A percentile compares a stretch with the other conserved stretches of the same genome.
Conservation (phyloP, 305 asterid genomes). For the Rubia tinctorum region DNA sequence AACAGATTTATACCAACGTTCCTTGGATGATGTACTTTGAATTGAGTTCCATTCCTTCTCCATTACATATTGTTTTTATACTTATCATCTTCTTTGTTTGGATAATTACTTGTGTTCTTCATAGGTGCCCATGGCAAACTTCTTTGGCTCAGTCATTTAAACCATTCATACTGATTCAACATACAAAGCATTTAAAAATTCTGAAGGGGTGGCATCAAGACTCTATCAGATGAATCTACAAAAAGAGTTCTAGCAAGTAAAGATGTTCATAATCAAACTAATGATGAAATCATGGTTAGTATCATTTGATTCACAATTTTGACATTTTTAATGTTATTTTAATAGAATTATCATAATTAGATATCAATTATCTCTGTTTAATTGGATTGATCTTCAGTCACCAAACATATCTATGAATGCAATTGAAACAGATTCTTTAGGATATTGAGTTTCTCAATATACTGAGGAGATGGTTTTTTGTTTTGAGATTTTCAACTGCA, state of each 20-base stretch:
- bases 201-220: constrained; percentile 31
- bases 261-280: constrained; percentile 34
- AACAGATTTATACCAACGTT: constrained; percentile 72
- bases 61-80: neutral
- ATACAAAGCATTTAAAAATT: constrained; percentile 46
- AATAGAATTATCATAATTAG: neutral
- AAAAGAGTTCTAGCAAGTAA: constrained; percentile 35
- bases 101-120: neutral
- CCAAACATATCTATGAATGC: neutral
- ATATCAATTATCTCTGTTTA: neutral
- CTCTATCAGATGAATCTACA: constrained; percentile 32
- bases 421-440: neutral
- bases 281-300: constrained; percentile 43
- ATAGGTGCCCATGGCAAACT: constrained; percentile 94
- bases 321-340: neutral
- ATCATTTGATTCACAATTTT: constrained; percentile 1
- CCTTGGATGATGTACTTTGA: constrained; percentile 59
- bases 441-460: neutral
- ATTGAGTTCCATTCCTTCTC: constrained; percentile 16
- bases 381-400: neutral
- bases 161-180: constrained; percentile 87
- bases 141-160: constrained; percentile 97
- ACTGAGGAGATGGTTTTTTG: neutral
- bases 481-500: constrained; percentile 26
- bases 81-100: neutral